These are phyloP conservation scores for Pyrenula aspistea DNA, from an alignment of 495 filamentous ascomycete genomes.

Conservation along the genomic window DNA sequence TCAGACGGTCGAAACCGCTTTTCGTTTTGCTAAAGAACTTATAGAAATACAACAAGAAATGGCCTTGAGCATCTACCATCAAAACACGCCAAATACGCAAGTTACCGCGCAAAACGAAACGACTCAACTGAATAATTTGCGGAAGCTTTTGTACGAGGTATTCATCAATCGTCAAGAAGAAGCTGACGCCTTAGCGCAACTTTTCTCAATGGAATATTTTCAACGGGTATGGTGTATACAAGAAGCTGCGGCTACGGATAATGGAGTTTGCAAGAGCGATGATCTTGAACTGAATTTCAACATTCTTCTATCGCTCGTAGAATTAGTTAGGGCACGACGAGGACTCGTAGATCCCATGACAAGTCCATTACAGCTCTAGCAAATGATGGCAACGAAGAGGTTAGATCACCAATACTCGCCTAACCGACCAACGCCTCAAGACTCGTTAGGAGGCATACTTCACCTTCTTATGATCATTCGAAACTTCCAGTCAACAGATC, in stretches of 20 bases:
- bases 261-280: background rate
- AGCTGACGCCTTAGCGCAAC: background rate
- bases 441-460: background rate
- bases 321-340: background rate
- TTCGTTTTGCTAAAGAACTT: background rate
- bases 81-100: background rate
- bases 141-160: background rate
- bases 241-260: background rate
- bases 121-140: background rate
- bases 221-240: background rate
- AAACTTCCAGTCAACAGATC: conserved; percentile 1
- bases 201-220: background rate
- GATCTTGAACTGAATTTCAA: background rate
- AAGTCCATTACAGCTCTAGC: background rate
- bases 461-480: background rate
- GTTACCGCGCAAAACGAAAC: background rate
- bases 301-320: background rate
- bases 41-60: background rate
- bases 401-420: background rate
- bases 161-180: background rate
- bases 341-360: background rate
- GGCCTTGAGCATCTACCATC: background rate
- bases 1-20: background rate
- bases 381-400: background rate
- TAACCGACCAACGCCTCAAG: background rate